phyloP scores from a whole-genome alignment of 2,329 filamentous ascomycete species.

The Anthostomella pinea region DNA sequence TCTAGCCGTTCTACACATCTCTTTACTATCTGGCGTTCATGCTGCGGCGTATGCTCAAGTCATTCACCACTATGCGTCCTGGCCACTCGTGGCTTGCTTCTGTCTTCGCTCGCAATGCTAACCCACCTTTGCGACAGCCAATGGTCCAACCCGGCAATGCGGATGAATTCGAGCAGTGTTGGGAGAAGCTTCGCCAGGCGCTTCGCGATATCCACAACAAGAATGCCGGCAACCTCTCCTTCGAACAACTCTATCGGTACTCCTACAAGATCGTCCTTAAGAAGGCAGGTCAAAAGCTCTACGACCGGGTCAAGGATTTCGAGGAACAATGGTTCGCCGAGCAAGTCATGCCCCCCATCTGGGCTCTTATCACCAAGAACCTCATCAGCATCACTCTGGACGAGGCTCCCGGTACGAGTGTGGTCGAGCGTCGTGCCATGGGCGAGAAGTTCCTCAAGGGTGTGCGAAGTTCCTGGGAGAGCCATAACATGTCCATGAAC shows the following conservation, averaged over 20 bases:
- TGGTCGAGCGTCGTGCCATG: constrained; percentile 73
- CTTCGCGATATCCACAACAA: constrained; percentile 87
- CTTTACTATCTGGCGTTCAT: too few relatives aligned
- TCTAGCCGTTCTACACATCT: too few relatives aligned
- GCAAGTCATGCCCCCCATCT: constrained; percentile 69
- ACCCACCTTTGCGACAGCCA: constrained; percentile 24
- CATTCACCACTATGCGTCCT: neutral
- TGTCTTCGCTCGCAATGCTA: too few relatives aligned
- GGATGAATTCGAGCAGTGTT: constrained; percentile 82
- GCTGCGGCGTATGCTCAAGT: too few relatives aligned
- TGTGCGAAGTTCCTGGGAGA: constrained; percentile 76
- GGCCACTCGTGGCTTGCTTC: too few relatives aligned
- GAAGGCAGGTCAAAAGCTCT: constrained; percentile 80
- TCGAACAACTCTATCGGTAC: constrained; percentile 91
- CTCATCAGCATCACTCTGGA: constrained; percentile 61
- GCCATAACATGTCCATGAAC: constrained; percentile 89
- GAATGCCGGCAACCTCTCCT: constrained; percentile 85
- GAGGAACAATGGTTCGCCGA: constrained; percentile 78
- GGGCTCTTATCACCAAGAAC: constrained; percentile 66
- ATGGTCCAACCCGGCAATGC: constrained; percentile 45
- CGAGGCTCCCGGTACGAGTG: constrained; percentile 56
- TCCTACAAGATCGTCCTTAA: constrained; percentile 91
- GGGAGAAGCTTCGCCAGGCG: constrained; percentile 73
- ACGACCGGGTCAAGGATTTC: constrained; percentile 75
- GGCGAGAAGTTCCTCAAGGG: constrained; percentile 81